Conservation (phyloP, 2,329 filamentous ascomycete species). For the Amylocarpus encephaloides region DNA sequence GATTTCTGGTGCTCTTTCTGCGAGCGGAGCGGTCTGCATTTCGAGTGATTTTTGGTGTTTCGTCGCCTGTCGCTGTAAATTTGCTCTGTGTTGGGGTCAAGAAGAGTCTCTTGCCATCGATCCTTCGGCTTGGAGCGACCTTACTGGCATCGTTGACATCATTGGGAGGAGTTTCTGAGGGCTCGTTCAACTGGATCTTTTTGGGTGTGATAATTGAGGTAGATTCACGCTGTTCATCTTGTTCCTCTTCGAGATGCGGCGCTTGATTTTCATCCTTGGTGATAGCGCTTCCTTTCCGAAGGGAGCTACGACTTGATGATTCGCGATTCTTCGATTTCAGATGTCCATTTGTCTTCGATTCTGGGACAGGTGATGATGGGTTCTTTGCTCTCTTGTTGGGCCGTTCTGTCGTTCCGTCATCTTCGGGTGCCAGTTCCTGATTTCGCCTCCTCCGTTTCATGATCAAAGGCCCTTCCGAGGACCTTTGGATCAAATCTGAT, state of each 20-base stretch:
- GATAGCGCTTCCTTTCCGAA: not conserved
- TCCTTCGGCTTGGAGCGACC: conserved; percentile 15
- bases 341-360: not conserved
- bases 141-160: conserved; percentile 10
- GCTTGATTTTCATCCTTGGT: not conserved
- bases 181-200: conserved; percentile 1
- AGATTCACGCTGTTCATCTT: no score
- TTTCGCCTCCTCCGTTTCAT: not conserved
- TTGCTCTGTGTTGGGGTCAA: conserved; percentile 26
- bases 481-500: not conserved
- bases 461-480: not conserved
- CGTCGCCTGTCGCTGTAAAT: conserved; percentile 10
- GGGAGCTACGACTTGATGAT: no score
- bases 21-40: conserved; percentile 75
- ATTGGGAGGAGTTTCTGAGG: not conserved
- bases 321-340: no score
- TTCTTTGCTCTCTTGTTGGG: not conserved
- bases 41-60: conserved; percentile 25
- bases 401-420: not conserved
- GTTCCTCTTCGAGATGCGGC: no score
- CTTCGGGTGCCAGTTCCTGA: not conserved
- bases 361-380: no score
- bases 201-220: not conserved
- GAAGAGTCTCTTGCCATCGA: conserved; percentile 25
- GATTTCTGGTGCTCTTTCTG: conserved; percentile 71